phyloP scores from a whole-genome alignment of 371 early-diverging fungal species.

The Caulochytrium protostelioides region DNA sequence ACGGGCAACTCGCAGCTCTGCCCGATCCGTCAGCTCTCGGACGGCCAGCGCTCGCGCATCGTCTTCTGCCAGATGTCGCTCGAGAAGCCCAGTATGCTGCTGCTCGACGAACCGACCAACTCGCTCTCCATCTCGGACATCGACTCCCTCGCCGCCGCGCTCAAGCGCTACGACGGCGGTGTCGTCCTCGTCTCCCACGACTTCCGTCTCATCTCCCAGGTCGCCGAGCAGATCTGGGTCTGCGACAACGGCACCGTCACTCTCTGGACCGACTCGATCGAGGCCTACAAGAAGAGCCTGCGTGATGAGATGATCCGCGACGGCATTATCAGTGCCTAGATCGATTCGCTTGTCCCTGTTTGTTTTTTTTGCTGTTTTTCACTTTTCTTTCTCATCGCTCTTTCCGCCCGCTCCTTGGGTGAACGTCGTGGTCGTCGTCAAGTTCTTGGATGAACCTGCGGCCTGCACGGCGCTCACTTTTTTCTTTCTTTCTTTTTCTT shows the following conservation, averaged over 20 bases:
- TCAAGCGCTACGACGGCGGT: slow-evolving; percentile 85
- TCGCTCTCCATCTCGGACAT: slow-evolving; percentile 72
- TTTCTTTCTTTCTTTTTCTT: no score
- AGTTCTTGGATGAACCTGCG: no score
- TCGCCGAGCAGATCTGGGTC: slow-evolving; percentile 85
- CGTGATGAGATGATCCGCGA: slow-evolving; percentile 39
- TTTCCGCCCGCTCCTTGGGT: no score
- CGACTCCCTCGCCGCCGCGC: slow-evolving; percentile 87
- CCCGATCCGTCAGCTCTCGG: slow-evolving; percentile 66
- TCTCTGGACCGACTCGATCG: slow-evolving; percentile 48
- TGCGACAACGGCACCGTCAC: slow-evolving; percentile 55
- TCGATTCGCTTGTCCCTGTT: no score
- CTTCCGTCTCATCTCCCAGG: slow-evolving; percentile 88
- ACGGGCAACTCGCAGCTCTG: slow-evolving; percentile 79
- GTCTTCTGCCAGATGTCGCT: slow-evolving; percentile 88
- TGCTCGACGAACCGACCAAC: slow-evolving; percentile 93
- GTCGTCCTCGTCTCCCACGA: slow-evolving; percentile 98
- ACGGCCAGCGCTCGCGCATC: slow-evolving; percentile 85
- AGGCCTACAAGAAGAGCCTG: slow-evolving; percentile 66
- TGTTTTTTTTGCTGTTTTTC: no score
- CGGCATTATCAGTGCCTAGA: neutral
- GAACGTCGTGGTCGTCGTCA: no score
- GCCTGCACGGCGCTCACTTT: no score
- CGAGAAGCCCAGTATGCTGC: slow-evolving; percentile 69
- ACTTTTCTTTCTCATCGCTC: no score